These are phyloP conservation scores for Penicillium capsulatum DNA, from an alignment of 2,329 filamentous ascomycete genomes.

Conservation along the genomic window DNA sequence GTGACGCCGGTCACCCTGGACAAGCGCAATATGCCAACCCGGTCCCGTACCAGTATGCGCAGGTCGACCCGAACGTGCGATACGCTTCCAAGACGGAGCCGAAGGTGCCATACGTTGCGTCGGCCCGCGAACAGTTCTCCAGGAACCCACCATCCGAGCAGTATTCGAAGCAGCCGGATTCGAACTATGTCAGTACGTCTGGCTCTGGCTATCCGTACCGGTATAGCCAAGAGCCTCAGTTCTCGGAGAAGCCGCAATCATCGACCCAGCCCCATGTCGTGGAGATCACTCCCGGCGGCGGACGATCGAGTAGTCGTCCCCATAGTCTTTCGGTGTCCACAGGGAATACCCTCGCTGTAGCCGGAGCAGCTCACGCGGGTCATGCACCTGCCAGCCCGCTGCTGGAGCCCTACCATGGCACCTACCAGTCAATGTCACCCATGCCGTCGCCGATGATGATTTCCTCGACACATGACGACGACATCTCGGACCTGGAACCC, in stretches of 20 bases:
- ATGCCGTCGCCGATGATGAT: constrained; percentile 79
- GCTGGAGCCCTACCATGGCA: constrained; percentile 86
- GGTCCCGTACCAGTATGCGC: constrained; percentile 37
- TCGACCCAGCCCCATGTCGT: constrained; percentile 22
- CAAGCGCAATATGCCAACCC: constrained; percentile 30
- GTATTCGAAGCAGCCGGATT: constrained; percentile 14
- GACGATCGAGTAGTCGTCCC: constrained; percentile 23
- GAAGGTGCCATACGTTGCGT: constrained; percentile 24
- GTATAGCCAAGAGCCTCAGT: constrained; percentile 22
- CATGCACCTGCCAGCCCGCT: constrained; percentile 73
- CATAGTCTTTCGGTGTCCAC: constrained; percentile 38
- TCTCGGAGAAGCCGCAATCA: constrained; percentile 7
- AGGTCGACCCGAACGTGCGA: constrained; percentile 38
- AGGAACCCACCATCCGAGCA: constrained; percentile 17
- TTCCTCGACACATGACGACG: constrained; percentile 53
- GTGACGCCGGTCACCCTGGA: constrained; percentile 17
- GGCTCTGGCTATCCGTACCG: constrained; percentile 17
- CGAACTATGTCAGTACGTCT: constrained; percentile 6
- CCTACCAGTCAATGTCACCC: constrained; percentile 88
- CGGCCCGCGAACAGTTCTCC: constrained; percentile 25
- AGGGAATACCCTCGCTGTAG: constrained; percentile 38
- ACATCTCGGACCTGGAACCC: constrained; percentile 50
- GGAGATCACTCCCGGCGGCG: constrained; percentile 33
- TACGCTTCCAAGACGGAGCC: constrained; percentile 33
- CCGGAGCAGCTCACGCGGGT: constrained; percentile 18